A percentile compares a stretch with the other conserved stretches of the same genome.
These are phyloP conservation scores for Globisporangium sylvaticum DNA, from an alignment of 352 stramenopile species.

Conservation along the genomic window DNA sequence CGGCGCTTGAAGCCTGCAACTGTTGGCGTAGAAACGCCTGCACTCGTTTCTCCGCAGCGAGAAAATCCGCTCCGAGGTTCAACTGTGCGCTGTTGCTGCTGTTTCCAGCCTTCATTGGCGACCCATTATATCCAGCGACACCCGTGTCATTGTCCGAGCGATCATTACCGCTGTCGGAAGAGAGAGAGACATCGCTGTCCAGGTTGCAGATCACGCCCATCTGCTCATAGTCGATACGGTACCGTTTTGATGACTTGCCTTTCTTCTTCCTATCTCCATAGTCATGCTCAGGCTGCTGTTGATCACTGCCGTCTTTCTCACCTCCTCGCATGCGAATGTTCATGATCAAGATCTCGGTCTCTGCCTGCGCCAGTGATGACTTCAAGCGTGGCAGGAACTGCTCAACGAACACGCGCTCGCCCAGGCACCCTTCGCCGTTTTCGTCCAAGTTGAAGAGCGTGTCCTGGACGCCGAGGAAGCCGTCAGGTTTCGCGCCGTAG, in stretches of 20 bases:
- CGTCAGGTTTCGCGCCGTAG: slow-evolving; percentile 24
- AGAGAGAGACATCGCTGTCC: slow-evolving; percentile 49
- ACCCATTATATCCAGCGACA: not conserved
- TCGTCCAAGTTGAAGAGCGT: slow-evolving; percentile 34
- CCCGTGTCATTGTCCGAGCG: not conserved
- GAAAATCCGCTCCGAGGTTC: slow-evolving; percentile 27
- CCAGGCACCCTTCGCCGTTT: slow-evolving; percentile 31
- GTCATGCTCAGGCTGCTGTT: not conserved
- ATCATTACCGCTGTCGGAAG: slow-evolving; percentile 21
- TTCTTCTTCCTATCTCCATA: not conserved
- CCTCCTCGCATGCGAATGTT: slow-evolving; percentile 27
- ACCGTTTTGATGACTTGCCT: slow-evolving; percentile 10
- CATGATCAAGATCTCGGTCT: slow-evolving; percentile 42
- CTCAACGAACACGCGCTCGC: slow-evolving; percentile 33
- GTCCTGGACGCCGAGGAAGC: slow-evolving; percentile 44
- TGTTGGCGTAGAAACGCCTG: slow-evolving; percentile 25
- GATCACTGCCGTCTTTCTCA: not conserved
- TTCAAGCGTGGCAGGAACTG: slow-evolving; percentile 39
- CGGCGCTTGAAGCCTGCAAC: not conserved
- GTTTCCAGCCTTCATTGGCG: not conserved
- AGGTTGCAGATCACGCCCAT: slow-evolving; percentile 40
- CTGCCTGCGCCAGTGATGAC: slow-evolving; percentile 35
- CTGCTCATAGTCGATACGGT: slow-evolving; percentile 55
- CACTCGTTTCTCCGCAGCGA: slow-evolving; percentile 41
- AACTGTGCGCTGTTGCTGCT: not conserved